Conservation (phyloP, 805 yeast species). For the Suhomyces prunicola region DNA sequence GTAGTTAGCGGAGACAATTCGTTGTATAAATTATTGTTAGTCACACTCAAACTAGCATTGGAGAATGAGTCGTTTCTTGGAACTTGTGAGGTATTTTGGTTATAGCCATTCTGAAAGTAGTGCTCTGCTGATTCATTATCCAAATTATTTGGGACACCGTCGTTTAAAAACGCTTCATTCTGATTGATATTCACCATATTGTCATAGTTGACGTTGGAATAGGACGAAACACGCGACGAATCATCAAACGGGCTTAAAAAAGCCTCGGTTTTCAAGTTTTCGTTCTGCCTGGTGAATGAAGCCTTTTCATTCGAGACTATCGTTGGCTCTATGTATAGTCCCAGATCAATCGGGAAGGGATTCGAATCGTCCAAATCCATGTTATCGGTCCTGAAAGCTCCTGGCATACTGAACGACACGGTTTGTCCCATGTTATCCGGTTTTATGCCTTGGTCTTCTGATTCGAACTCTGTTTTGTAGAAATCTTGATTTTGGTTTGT, state of each 20-base stretch:
- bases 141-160: conserved; percentile 9
- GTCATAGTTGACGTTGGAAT: conserved; percentile 2
- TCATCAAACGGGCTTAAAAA: conserved; percentile 2
- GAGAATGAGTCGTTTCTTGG: conserved; percentile 9
- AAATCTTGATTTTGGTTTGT: neutral
- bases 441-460: neutral
- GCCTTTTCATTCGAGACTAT: neutral
- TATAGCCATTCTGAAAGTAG: neutral
- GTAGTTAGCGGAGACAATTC: conserved; percentile 44
- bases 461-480: neutral
- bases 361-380: conserved; percentile 40
- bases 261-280: neutral
- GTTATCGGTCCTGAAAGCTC: conserved; percentile 21
- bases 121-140: neutral
- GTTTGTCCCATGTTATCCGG: neutral
- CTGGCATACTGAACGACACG: conserved; percentile 23
- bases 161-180: conserved; percentile 10
- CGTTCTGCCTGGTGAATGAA: neutral
- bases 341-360: conserved; percentile 36
- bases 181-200: neutral
- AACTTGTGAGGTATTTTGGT: conserved; percentile 4
- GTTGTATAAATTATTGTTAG: conserved; percentile 7
- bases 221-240: conserved; percentile 1
- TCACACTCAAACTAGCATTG: conserved; percentile 4
- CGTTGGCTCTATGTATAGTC: conserved; percentile 7